Evolutionary conservation across 257 asterid genomes (phyloP), one percentile per base, ranked within the genome.

Genomic region (Solanum gandarillasii): DNA sequence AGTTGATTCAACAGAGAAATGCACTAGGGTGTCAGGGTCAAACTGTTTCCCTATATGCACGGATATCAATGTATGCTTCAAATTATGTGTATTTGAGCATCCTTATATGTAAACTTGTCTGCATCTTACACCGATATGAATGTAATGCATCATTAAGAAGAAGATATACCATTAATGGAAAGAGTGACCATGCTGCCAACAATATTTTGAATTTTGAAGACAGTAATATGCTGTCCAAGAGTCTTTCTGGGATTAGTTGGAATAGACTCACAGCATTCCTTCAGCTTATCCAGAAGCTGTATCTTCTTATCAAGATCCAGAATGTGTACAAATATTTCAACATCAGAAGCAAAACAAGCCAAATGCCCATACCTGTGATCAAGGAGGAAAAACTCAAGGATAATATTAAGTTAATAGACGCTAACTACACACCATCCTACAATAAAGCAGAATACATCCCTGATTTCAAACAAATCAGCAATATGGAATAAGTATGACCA

Each of bases 331-430:
- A 94, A 94, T 43, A 27, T 79, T 90, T 96, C 98, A 86, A 95
- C 90, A 20, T 96, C 99, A 68, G 99, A 91, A 86, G 94, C 81
- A 91, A 91, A 97, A 89, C 99, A 94, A 79, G 98, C 93, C 95
- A 97, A 93, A 92, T 96, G 98, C 87, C 99, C 99, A 87, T 95
- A 96, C 94, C 99, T 97, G 95, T 87, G 73, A 79, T 88, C 88
- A 89, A 87, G 48, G 75, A 85, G 86, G 23, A 72, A 34, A n/a
- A 29, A 25, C 43, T 83, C 75, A 85, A 74, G 88, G 82, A 83
- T 27, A 25, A 60, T 52, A 72, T 39, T 27, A 39, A 39, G 84
- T 65, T 39, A 29, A 86, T 86, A 71, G 34, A 71, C 21, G 27
- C 65, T 41, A 79, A 62, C 87, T 36, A 67, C 4, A 12, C 29